Base-by-base conservation (phyloP, 192 early-diverging fungal species). In the Pilobolus umbonatus region DNA sequence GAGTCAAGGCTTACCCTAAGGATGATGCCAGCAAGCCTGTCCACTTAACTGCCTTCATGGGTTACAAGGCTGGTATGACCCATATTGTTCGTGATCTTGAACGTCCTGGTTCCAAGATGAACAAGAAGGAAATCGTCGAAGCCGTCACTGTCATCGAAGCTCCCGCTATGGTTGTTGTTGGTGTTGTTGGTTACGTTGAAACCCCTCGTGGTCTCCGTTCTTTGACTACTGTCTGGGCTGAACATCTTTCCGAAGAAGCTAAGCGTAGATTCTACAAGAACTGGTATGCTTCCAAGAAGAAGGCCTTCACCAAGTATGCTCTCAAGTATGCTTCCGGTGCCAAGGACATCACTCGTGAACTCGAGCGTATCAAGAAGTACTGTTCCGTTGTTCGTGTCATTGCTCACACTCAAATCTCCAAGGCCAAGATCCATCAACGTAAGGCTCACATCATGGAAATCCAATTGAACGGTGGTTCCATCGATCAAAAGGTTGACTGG, bases 31-130 rank as follows among this genome's bases (percentile, higher is more conserved):
- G 80, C 74, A 93, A 94, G 85, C 85, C 92, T 49, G 94, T 96
- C 64, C 95, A 98, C 81, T 84, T 98, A 80, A 98, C 97, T 31
- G 97, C 97, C 75, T 99, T 96, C 86, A 81, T 99, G 71, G 95
- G 90, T 60, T 99, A 99, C 90, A 99, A 99, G 92, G 97, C 97
- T 43, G 97, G 97, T 77, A 99, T 99, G 97, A 98, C 94, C 72
- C 95, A 99, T 83, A 85, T 99, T 79, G 97, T 99, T 65, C 94
- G 97, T 65, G 97, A 99, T 82, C 74, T 99, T 56, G 94, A 98
- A 74, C 92, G 97, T 76, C 95, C 97, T 59, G 93, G 91, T 55
- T 94, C 96, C 78, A 98, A 99, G 89, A 90, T 94, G 84, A 89
- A 99, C 88, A 99, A 97, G 91, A 98, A 98, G 92, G 97, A 99